A percentile compares a stretch with the other conserved stretches of the same genome.
Conservation (phyloP, 2,329 filamentous ascomycete species). For the Arthrinium puccinioides region DNA sequence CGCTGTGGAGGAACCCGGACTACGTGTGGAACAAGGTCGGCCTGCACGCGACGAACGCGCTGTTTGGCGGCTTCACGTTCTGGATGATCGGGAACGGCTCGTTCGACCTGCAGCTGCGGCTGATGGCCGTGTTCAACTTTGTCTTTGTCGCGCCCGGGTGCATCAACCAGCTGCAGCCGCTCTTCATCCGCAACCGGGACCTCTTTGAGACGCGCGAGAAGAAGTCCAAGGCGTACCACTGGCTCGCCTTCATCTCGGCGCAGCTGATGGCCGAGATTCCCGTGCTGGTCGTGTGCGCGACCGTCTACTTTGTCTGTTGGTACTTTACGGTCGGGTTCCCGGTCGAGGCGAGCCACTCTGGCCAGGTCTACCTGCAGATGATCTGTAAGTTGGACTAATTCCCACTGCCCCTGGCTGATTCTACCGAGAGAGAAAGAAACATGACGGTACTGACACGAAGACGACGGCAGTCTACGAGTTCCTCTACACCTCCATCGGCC, state of each 20-base stretch:
- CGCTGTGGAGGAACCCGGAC: conserved; percentile 70
- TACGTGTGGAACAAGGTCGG: conserved; percentile 76
- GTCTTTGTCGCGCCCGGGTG: conserved; percentile 62
- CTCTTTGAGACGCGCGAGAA: conserved; percentile 70
- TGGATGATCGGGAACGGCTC: conserved; percentile 59
- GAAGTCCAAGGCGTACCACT: conserved; percentile 69
- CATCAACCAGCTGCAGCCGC: conserved; percentile 66
- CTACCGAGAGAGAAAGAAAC: conserved; percentile 25
- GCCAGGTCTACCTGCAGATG: conserved; percentile 31
- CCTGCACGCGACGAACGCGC: conserved; percentile 60
- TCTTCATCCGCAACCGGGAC: conserved; percentile 66
- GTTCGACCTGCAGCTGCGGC: conserved; percentile 66
- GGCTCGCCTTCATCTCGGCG: conserved; percentile 68
- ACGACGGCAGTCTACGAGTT: conserved; percentile 67
- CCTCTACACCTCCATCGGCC: conserved; percentile 69
- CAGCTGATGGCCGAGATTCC: conserved; percentile 71
- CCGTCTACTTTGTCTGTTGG: conserved; percentile 69
- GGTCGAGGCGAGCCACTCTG: conserved; percentile 20
- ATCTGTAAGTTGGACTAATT: conserved; percentile 25
- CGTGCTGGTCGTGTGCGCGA: conserved; percentile 52
- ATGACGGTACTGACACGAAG: too few species aligned
- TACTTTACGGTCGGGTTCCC: conserved; percentile 25
- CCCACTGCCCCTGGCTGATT: conserved; percentile 35
- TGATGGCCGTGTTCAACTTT: conserved; percentile 66
- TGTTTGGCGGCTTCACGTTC: conserved; percentile 78